phyloP scores from a whole-genome alignment of 2,329 filamentous ascomycete species.

The Chaetoscypha palmicola region DNA sequence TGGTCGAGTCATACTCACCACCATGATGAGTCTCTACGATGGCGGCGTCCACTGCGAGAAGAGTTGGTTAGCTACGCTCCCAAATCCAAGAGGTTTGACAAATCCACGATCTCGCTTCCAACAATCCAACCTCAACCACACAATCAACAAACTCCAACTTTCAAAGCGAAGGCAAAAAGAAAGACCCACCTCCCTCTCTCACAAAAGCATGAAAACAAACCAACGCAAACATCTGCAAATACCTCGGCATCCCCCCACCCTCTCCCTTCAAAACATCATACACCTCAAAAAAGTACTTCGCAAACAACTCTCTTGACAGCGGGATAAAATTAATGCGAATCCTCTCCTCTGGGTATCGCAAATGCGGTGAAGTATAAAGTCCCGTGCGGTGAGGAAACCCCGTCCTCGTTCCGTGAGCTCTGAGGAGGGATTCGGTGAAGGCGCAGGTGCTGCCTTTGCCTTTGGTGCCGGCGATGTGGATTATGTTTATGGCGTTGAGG shows the following conservation, averaged over 20 bases:
- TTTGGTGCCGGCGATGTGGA: conserved; percentile 66
- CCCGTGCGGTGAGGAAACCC: conserved; percentile 36
- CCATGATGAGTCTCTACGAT: conserved; percentile 61
- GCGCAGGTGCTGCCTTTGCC: conserved; percentile 67
- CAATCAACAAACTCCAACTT: too few relatives aligned
- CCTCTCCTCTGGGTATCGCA: conserved; percentile 56
- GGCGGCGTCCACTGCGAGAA: conserved; percentile 52
- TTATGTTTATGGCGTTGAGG: conserved; percentile 38
- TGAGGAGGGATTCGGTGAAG: conserved; percentile 55
- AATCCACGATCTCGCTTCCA: too few relatives aligned
- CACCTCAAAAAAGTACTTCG: conserved; percentile 49
- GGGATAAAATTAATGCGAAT: conserved; percentile 53
- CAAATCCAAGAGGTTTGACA: too few relatives aligned
- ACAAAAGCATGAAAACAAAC: conserved; percentile 60
- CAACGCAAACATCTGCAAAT: conserved; percentile 53
- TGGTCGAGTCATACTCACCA: conserved; percentile 61
- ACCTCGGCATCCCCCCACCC: conserved; percentile 40
- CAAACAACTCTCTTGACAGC: conserved; percentile 51
- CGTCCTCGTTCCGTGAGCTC: conserved; percentile 36
- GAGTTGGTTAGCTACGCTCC: too few relatives aligned
- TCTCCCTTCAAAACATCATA: conserved; percentile 37
- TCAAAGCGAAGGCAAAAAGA: too few relatives aligned
- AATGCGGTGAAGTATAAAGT: conserved; percentile 60
- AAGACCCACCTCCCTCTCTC: conserved; percentile 49
- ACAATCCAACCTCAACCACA: too few relatives aligned